phyloP scores from a whole-genome alignment of 768 basidiomycete species.

The Flagelloscypha sp. region DNA sequence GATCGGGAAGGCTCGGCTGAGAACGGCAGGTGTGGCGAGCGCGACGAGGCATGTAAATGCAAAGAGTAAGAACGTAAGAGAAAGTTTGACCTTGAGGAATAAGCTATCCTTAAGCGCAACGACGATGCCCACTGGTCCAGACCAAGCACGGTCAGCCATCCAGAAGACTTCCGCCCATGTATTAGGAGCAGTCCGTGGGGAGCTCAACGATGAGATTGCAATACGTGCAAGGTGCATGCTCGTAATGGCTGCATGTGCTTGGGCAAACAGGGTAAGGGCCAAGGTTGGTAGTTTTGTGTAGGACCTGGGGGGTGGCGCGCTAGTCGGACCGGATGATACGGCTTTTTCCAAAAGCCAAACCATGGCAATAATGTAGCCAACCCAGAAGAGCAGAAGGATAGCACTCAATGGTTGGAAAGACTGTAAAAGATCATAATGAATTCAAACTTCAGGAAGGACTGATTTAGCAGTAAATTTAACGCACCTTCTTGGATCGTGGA shows the following conservation, averaged over 20 bases:
- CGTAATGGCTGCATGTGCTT: constrained; percentile 10
- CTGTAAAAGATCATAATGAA: too few species aligned
- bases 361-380: constrained; percentile 5
- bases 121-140: constrained; percentile 11
- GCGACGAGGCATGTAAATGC: constrained; percentile 11
- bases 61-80: constrained; percentile 11
- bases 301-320: constrained; percentile 7
- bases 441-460: too few species aligned
- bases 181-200: constrained; percentile 8
- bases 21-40: constrained; percentile 13
- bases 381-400: too few species aligned
- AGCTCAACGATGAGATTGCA: constrained; percentile 10
- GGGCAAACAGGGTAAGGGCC: constrained; percentile 11
- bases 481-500: too few species aligned
- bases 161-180: constrained; percentile 17
- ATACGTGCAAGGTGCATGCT: constrained; percentile 11
- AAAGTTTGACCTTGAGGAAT: constrained; percentile 8
- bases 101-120: constrained; percentile 3
- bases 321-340: constrained; percentile 6
- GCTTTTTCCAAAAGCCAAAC: constrained; percentile 10
- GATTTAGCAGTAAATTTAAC: too few species aligned
- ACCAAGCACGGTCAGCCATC: constrained; percentile 14
- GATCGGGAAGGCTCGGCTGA: constrained; percentile 13
- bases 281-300: constrained; percentile 10
- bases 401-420: too few species aligned